These are phyloP conservation scores for Teunomyces gatunensis DNA, from an alignment of 805 yeast genomes.

Conservation along the genomic window DNA sequence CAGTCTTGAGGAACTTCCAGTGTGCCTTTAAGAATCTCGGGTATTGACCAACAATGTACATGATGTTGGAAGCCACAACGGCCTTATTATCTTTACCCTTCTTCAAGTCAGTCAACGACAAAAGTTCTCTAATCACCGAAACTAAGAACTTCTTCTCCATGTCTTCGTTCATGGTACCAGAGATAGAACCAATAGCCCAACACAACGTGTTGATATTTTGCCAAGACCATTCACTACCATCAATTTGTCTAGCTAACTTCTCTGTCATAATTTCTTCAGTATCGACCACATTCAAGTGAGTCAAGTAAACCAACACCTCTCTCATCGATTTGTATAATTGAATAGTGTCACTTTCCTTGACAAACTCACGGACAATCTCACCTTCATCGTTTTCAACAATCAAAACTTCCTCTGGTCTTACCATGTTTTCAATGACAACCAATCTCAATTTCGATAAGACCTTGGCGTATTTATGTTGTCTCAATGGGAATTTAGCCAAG, in stretches of 20 bases:
- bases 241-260: slow-evolving; percentile 87
- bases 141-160: slow-evolving; percentile 94
- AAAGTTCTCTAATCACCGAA: slow-evolving; percentile 85
- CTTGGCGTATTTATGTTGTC: slow-evolving; percentile 80
- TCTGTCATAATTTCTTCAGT: slow-evolving; percentile 92
- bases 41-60: slow-evolving; percentile 99
- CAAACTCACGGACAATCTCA: slow-evolving; percentile 96
- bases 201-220: slow-evolving; percentile 94
- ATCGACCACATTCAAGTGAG: slow-evolving; percentile 92
- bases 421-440: slow-evolving; percentile 97
- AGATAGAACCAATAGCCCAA: slow-evolving; percentile 99
- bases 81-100: slow-evolving; percentile 98
- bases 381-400: slow-evolving; percentile 98
- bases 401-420: slow-evolving; percentile 95
- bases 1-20: slow-evolving; percentile 96
- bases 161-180: slow-evolving; percentile 98
- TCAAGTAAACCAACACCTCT: slow-evolving; percentile 90
- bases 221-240: slow-evolving; percentile 99
- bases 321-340: slow-evolving; percentile 93
- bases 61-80: slow-evolving; percentile 98
- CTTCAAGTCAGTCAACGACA: slow-evolving; percentile 91
- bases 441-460: slow-evolving; percentile 79
- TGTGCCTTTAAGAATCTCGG: slow-evolving; percentile 97
- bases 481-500: slow-evolving; percentile 73
- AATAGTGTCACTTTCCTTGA: slow-evolving; percentile 94